Conservation (phyloP, 352 stramenopile species). For the Globisporangium splendens region DNA sequence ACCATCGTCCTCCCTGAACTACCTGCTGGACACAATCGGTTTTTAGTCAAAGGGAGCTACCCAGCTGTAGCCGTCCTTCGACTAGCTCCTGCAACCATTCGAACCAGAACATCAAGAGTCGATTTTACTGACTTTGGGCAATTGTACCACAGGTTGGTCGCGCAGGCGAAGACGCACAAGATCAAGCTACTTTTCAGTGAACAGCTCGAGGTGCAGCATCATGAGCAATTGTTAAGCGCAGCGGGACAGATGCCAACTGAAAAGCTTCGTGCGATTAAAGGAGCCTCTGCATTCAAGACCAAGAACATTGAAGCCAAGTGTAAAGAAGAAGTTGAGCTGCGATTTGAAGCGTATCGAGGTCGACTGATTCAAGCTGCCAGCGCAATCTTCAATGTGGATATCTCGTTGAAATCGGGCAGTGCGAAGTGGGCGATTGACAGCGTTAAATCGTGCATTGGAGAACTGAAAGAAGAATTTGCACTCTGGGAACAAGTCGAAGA, state of each 20-base stretch:
- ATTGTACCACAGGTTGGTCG: not conserved
- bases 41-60: slow-evolving; percentile 33
- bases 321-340: not conserved
- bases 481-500: not conserved
- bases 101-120: too few relatives aligned
- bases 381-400: slow-evolving; percentile 27
- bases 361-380: slow-evolving; percentile 14
- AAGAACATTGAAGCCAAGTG: not conserved
- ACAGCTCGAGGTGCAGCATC: not conserved
- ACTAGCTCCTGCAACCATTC: slow-evolving; percentile 22
- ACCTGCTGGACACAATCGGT: slow-evolving; percentile 12
- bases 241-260: not conserved
- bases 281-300: not conserved
- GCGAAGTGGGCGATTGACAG: too few relatives aligned
- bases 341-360: slow-evolving; percentile 15
- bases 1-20: slow-evolving; percentile 1
- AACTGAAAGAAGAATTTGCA: slow-evolving; percentile 10
- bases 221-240: not conserved
- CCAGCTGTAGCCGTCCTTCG: slow-evolving; percentile 22
- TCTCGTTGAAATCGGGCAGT: slow-evolving; percentile 2
- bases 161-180: not conserved
- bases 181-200: not conserved
- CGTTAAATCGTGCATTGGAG: slow-evolving; percentile 6
- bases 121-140: not conserved
- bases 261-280: not conserved